Evolutionary conservation across 768 basidiomycete genomes (phyloP), one percentile per base, ranked within the genome.

Genomic region (Tricholoma terreum): DNA sequence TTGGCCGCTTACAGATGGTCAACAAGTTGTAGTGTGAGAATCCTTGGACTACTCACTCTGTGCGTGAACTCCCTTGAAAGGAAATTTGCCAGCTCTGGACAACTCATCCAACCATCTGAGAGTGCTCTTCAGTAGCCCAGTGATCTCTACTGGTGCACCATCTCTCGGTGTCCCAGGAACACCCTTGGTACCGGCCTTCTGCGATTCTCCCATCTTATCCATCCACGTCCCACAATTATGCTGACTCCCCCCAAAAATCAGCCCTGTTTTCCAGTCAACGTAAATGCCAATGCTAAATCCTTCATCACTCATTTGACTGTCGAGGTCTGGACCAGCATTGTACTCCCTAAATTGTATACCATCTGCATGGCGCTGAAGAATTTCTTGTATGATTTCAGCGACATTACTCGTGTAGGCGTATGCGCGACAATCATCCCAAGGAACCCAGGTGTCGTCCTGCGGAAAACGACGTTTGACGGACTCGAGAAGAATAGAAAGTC

Each of bases 161-260:
- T 98, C 95, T 62, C 97, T 80, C 1, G 97, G 95, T 0, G 95
- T 96, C 9, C 93, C 97, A n/a, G 97, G 97, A 30, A 89, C 72
- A 27, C 97, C 97, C 72, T 95, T 97, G 53, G 89, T 98, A 1
- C 94, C 92, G 4, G 97, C 96, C 64, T 85, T 91, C 58, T 77
- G 78, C 2, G 91, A 94, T 68, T 96, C 94, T 43, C 97, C 97
- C 93, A 95, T 95, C 81, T 96, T 96, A 76, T 96, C 94, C 94
- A 94, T 94, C 94, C 94, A 96, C 1, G 94, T 95, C 10, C 94
- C 94, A 68, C 94, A 95, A 64, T 96, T 96, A 65, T 80, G 73
- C 55, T 75, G 74, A 70, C 86, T 98, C 7, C 97, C 97, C 24
- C 97, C 97, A 58, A 84, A 78, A 62, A 96, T 84, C 58, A 98